Percentiles rank a stretch among this genome's conserved stretches.
These are phyloP conservation scores for Plenodomus tracheiphilus DNA, from an alignment of 2,329 filamentous ascomycete genomes.

Conservation along the genomic window DNA sequence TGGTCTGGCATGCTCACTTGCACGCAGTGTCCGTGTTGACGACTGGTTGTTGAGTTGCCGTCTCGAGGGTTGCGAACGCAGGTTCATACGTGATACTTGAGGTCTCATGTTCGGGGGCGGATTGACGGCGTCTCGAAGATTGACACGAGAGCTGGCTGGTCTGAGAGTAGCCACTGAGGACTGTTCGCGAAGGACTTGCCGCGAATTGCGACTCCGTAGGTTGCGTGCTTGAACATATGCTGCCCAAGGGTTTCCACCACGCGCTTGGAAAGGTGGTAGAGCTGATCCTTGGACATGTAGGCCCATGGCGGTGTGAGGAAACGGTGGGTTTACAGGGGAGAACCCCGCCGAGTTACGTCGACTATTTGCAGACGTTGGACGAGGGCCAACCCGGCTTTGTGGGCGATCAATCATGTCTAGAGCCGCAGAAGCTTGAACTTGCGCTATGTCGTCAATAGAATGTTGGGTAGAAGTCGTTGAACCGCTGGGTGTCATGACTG, in stretches of 20 bases:
- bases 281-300: constrained; percentile 39
- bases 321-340: constrained; percentile 32
- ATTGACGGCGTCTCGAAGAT: constrained; percentile 35
- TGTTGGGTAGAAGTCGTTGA: constrained; percentile 32
- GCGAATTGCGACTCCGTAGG: constrained; percentile 33
- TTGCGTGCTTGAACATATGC: constrained; percentile 38
- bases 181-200: constrained; percentile 43
- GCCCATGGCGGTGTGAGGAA: constrained; percentile 36
- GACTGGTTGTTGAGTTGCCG: constrained; percentile 40
- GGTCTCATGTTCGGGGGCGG: constrained; percentile 34
- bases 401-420: constrained; percentile 45
- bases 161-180: constrained; percentile 45
- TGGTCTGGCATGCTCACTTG: constrained; percentile 37
- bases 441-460: constrained; percentile 31
- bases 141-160: constrained; percentile 38
- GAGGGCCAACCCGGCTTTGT: constrained; percentile 38
- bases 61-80: constrained; percentile 42
- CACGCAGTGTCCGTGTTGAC: constrained; percentile 42
- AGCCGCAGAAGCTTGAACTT: constrained; percentile 30
- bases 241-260: constrained; percentile 43
- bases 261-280: constrained; percentile 32
- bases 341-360: constrained; percentile 40
- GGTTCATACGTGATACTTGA: constrained; percentile 41
- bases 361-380: constrained; percentile 41
- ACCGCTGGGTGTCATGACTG: constrained; percentile 33